Conservation (phyloP, 768 basidiomycete species). For the Dacryopinax spathularia region DNA sequence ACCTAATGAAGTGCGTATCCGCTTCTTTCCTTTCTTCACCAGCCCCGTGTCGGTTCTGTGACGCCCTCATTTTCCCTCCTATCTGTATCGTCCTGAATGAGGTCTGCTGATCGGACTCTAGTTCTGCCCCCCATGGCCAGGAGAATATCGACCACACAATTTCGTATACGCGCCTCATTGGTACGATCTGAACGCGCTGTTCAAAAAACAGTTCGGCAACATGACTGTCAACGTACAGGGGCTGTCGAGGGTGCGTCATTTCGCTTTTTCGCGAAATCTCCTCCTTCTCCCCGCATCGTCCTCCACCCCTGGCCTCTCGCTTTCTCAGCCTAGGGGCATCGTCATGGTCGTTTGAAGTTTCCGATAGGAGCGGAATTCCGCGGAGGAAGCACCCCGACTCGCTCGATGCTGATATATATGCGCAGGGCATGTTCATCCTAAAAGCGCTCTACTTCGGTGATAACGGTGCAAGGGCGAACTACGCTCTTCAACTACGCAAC, state of each 20-base stretch:
- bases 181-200: slow-evolving; percentile 86
- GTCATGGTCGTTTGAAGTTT: background rate
- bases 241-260: slow-evolving; percentile 62
- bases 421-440: slow-evolving; percentile 70
- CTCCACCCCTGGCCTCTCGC: background rate
- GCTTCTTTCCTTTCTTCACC: background rate
- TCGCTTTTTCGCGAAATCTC: background rate
- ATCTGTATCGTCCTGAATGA: slow-evolving; percentile 4
- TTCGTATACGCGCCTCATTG: slow-evolving; percentile 67
- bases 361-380: too few relatives aligned
- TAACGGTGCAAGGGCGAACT: slow-evolving; percentile 67
- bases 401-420: background rate
- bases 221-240: slow-evolving; percentile 91
- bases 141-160: slow-evolving; percentile 43
- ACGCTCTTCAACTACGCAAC: slow-evolving; percentile 62
- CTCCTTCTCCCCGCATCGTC: slow-evolving; percentile 1
- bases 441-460: slow-evolving; percentile 83
- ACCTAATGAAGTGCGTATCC: slow-evolving; percentile 66
- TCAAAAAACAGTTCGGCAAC: slow-evolving; percentile 66
- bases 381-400: too few relatives aligned
- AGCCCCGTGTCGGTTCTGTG: background rate
- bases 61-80: background rate
- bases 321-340: slow-evolving; percentile 10
- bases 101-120: slow-evolving; percentile 20
- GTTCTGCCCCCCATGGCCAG: slow-evolving; percentile 73